phyloP scores from a whole-genome alignment of 768 basidiomycete genomes.

The Tubosaeta sp. region DNA sequence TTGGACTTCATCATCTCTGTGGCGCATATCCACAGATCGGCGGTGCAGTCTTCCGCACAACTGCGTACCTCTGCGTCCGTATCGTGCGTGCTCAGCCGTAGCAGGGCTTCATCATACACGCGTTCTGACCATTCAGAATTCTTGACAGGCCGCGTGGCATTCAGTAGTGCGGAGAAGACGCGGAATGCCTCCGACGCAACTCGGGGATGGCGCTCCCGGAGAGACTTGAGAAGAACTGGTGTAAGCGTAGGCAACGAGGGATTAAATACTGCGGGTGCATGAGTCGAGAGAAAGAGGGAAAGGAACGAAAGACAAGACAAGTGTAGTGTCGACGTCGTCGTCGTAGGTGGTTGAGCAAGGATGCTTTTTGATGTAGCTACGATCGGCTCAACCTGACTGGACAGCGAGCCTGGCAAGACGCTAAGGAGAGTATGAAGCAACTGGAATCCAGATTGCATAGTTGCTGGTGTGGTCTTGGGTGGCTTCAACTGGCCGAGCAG shows the following conservation, averaged over 20 bases:
- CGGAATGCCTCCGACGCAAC: constrained; percentile 86
- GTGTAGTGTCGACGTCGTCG: constrained; percentile 78
- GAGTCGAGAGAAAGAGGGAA: constrained; percentile 72
- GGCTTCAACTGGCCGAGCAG: constrained; percentile 83
- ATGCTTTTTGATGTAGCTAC: constrained; percentile 60
- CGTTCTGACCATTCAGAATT: constrained; percentile 61
- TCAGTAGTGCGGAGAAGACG: constrained; percentile 79
- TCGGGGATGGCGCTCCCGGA: constrained; percentile 82
- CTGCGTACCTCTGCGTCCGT: constrained; percentile 90
- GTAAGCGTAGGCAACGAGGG: constrained; percentile 63
- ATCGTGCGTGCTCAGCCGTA: constrained; percentile 69
- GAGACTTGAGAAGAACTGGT: constrained; percentile 67
- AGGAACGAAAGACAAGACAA: constrained; percentile 85
- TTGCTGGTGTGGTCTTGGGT: constrained; percentile 68
- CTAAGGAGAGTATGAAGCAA: constrained; percentile 71
- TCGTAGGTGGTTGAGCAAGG: constrained; percentile 63
- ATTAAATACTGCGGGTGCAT: constrained; percentile 53
- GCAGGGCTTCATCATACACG: constrained; percentile 72
- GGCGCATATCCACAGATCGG: constrained; percentile 84
- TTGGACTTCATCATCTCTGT: constrained; percentile 64
- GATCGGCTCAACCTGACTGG: constrained; percentile 62
- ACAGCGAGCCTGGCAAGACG: constrained; percentile 81
- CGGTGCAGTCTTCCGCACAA: constrained; percentile 78
- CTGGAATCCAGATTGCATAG: constrained; percentile 82
- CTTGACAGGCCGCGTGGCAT: constrained; percentile 67